Base-by-base conservation (phyloP, 140 eudicot species). In the Stevia rebaudiana region DNA sequence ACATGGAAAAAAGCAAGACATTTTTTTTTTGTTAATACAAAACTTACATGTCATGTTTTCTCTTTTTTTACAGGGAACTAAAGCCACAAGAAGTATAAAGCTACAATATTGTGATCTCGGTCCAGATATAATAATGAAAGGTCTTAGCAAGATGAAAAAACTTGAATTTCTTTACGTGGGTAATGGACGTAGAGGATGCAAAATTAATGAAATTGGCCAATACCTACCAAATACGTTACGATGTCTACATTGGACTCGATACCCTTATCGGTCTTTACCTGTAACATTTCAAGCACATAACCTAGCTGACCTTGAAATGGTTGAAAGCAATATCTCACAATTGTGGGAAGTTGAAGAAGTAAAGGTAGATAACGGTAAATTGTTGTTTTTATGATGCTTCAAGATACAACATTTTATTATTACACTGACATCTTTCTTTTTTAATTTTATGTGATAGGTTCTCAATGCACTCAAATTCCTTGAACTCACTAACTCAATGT, bases 91-190 rank as follows among this genome's bases (percentile, higher is more conserved):
- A 16, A 31, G 60, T 50, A 49, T 65, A 5, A 33, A 1, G 0
- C 6, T 62, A 3, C 1, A 1, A 0, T 4, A 4, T 3, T 0
- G 0, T 19, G 11, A 12, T 18, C 3, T 11, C 16, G 1, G 8
- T 11, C 49, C 19, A 0, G 37, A 19, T 19, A 7, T 4, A 48
- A 0, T 48, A 25, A 65, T 49, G 49, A 65, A 1, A 65, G 61
- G 71, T 48, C 10, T 65, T 17, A 17, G 46, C 44, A 28, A 46
- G 11, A 63, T 63, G 69, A 16, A 17, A 57, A 17, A 46, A 46
- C 70, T 61, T 50, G 36, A 23, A 37, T 19, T 7, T 33, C 62
- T 66, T 64, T 2, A 7, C 3, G 58, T 64, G 43, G 3, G 5
- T 5, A 3, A 3, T 3, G 31, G 33, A 8, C 6, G 44, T 15